Evolutionary conservation across 139 green algal genomes (phyloP), one percentile per base, ranked within the genome.

Genomic region (Diplosphaera chodatii): DNA sequence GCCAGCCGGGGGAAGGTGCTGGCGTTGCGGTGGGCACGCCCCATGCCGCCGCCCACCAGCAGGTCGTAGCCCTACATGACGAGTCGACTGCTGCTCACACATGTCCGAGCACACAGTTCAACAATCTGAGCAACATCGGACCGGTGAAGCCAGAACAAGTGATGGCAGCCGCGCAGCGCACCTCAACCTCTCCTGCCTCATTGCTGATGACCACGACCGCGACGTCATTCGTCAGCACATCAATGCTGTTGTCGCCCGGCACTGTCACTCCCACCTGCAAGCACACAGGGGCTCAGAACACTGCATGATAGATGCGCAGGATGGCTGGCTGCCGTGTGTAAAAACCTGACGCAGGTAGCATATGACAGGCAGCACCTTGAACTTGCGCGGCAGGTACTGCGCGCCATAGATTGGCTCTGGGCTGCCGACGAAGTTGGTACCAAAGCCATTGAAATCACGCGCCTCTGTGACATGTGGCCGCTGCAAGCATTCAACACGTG

Each of bases 341-440:
- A n/a, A n/a, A n/a, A n/a, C n/a, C n/a, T n/a, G n/a, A n/a, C n/a
- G n/a, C n/a, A n/a, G n/a, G n/a, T n/a, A n/a, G n/a, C n/a, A n/a
- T n/a, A n/a, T n/a, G n/a, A n/a, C n/a, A n/a, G n/a, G n/a, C n/a
- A n/a, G n/a, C n/a, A 59, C 48, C 88, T 99, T 99, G 90, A 99
- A 99, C 88, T 99, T 99, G 80, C 96, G 89, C 3, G 96, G 96
- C 78, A 99, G 85, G 81, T 97, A 99, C 68, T 91, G 69, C 72
- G 84, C 77, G 74, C 96, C 96, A 74, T 99, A 99, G 81, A 99
- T 96, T 65, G 96, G 96, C 89, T 99, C 96, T 0, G 91, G 86
- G 32, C 67, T 91, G 81, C 86, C 88, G 65, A 92, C 90, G 78
- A 95, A 98, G 90, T 98, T 99, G 68, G 94, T 99, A 68, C 96